A percentile compares a stretch with the other conserved stretches of the same genome.
phyloP scores from a whole-genome alignment of 768 basidiomycete species.

The Kwoniella pini region DNA sequence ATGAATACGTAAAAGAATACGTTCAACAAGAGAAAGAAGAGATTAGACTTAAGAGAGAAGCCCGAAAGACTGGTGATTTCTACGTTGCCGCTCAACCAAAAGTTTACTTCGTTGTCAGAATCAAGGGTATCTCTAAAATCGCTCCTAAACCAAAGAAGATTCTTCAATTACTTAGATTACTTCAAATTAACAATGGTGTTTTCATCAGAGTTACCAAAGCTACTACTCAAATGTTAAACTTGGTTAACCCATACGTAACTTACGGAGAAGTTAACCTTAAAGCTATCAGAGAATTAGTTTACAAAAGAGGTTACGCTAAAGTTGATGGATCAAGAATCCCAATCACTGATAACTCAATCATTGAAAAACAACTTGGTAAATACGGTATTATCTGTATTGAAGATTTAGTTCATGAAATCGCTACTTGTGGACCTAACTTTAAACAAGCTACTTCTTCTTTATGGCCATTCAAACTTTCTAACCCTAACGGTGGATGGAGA shows the following conservation, averaged over 20 bases:
- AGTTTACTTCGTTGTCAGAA: conserved; percentile 95
- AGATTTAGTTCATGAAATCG: conserved; percentile 96
- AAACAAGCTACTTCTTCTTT: conserved; percentile 89
- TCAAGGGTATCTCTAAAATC: conserved; percentile 99
- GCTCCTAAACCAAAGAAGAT: conserved; percentile 99
- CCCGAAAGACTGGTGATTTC: conserved; percentile 88
- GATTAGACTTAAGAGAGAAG: conserved; percentile 89
- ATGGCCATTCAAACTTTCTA: conserved; percentile 99
- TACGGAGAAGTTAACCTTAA: conserved; percentile 95
- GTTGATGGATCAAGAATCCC: conserved; percentile 97
- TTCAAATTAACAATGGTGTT: conserved; percentile 99
- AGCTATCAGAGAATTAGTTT: conserved; percentile 92
- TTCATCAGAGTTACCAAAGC: conserved; percentile 97
- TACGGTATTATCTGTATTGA: conserved; percentile 95
- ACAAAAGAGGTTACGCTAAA: conserved; percentile 99
- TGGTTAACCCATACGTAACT: conserved; percentile 95
- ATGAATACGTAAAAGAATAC: conserved; percentile 97
- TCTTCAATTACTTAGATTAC: conserved; percentile 93
- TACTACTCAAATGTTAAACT: conserved; percentile 95
- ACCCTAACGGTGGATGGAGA: conserved; percentile 98
- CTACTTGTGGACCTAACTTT: conserved; percentile 95
- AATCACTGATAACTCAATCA: conserved; percentile 86
- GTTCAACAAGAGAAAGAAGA: conserved; percentile 89
- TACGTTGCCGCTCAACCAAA: conserved; percentile 97
- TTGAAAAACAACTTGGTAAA: conserved; percentile 86